Evolutionary conservation across 176 grass and related monocot species (phyloP).

Genomic region (Aegilops sharonensis): DNA sequence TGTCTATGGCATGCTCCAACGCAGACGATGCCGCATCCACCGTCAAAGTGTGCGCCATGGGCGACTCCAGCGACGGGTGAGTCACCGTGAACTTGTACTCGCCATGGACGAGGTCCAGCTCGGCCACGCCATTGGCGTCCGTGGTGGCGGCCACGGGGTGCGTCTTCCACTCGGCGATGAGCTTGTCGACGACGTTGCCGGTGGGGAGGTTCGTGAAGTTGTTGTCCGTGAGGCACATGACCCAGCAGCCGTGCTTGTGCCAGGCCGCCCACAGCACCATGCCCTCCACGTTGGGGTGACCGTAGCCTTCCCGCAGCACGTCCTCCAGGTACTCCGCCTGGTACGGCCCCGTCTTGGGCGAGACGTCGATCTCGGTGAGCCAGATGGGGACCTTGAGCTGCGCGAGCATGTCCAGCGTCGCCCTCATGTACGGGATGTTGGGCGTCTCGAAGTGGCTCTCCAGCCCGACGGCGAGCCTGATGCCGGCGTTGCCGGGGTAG

Average conservation of each 20-base stretch:
- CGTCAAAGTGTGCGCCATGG: background rate
- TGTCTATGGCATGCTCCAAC: background rate
- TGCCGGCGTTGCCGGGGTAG: constrained; percentile 16
- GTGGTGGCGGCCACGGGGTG: constrained; percentile 1
- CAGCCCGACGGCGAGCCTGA: constrained; percentile 58
- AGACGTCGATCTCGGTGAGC: constrained; percentile 87
- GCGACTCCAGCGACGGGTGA: constrained; percentile 26
- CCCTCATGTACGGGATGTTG: constrained; percentile 70
- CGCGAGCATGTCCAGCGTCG: constrained; percentile 62
- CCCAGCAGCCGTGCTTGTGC: constrained; percentile 53
- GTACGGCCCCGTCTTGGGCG: background rate
- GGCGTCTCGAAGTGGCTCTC: constrained; percentile 66
- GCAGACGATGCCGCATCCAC: background rate
- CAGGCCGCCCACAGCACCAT: constrained; percentile 76
- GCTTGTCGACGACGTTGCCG: constrained; percentile 63
- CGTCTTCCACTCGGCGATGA: constrained; percentile 66
- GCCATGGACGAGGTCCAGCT: constrained; percentile 48
- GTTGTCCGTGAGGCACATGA: constrained; percentile 81
- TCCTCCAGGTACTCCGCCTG: constrained; percentile 58
- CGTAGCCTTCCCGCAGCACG: constrained; percentile 68
- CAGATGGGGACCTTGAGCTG: constrained; percentile 62
- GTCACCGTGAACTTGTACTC: constrained; percentile 48
- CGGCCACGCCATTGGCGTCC: constrained; percentile 17
- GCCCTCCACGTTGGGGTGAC: constrained; percentile 61
- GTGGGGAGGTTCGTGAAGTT: constrained; percentile 59